These are phyloP conservation scores for Geotrichum bryndzae DNA, from an alignment of 1,139 yeast species.

Conservation along the genomic window DNA sequence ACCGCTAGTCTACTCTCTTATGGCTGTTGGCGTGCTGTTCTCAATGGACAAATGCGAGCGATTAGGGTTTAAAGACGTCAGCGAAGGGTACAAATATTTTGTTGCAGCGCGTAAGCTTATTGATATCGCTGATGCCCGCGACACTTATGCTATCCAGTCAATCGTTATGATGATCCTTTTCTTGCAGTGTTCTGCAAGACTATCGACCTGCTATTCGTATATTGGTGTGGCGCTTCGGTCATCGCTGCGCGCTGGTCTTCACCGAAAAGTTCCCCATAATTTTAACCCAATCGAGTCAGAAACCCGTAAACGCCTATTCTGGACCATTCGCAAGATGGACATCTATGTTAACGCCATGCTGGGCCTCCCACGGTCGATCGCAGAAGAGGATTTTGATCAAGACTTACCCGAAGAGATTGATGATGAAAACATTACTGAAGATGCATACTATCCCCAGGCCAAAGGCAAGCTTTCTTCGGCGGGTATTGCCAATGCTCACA, in stretches of 20 bases:
- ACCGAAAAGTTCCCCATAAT: conserved; percentile 60
- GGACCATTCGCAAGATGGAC: conserved; percentile 88
- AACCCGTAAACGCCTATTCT: conserved; percentile 75
- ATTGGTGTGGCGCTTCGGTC: conserved; percentile 85
- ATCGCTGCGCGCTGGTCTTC: conserved; percentile 81
- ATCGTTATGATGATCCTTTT: conserved; percentile 61
- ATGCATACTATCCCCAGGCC: conserved; percentile 39
- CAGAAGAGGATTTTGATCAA: conserved; percentile 82
- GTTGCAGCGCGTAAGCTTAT: conserved; percentile 73
- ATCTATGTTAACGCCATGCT: conserved; percentile 81
- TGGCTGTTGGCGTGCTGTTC: conserved; percentile 71
- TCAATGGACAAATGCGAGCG: conserved; percentile 38
- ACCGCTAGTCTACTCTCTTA: conserved; percentile 70
- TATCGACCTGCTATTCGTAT: conserved; percentile 85
- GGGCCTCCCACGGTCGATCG: conserved; percentile 66
- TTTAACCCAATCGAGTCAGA: conserved; percentile 80
- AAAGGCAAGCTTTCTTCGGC: conserved; percentile 56
- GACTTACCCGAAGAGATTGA: conserved; percentile 78
- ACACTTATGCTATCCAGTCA: conserved; percentile 65
- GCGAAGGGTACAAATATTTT: conserved; percentile 75
- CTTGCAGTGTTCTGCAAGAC: conserved; percentile 81
- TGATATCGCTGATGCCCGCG: conserved; percentile 59
- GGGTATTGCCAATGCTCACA: conserved; percentile 81
- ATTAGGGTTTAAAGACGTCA: conserved; percentile 39
- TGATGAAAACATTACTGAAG: conserved; percentile 77